Percentiles rank a stretch among this genome's conserved stretches.
These are phyloP conservation scores for Pinus taeda DNA, from an alignment of 75 land plant genomes.

Conservation along the genomic window DNA sequence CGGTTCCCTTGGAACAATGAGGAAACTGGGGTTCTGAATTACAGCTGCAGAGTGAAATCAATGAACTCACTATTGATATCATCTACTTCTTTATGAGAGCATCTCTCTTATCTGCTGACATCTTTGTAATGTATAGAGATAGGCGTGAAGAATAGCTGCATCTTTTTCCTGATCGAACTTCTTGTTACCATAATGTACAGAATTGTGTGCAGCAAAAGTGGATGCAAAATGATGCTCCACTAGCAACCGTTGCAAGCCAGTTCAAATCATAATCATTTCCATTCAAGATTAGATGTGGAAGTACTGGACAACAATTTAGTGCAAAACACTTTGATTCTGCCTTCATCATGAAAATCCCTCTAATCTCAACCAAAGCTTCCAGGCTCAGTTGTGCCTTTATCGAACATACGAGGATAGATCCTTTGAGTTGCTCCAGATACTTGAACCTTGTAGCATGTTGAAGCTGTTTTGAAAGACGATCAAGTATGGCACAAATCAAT, in stretches of 20 bases:
- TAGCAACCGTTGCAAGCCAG: conserved; percentile 71
- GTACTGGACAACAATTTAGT: conserved; percentile 61
- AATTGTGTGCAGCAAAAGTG: conserved; percentile 70
- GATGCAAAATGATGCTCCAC: conserved; percentile 68
- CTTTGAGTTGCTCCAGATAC: not conserved
- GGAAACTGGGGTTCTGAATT: conserved; percentile 57
- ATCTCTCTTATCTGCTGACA: conserved; percentile 84
- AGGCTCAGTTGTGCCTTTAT: too few relatives aligned
- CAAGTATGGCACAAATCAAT: conserved; percentile 46
- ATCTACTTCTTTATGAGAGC: conserved; percentile 72
- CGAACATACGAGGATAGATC: too few relatives aligned
- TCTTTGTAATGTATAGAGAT: conserved; percentile 55
- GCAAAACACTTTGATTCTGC: conserved; percentile 58
- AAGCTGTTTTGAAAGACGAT: conserved; percentile 62
- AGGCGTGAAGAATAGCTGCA: conserved; percentile 44
- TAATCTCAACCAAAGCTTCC: conserved; percentile 32
- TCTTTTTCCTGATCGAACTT: conserved; percentile 49
- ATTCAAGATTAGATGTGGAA: conserved; percentile 64
- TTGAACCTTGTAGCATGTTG: conserved; percentile 57
- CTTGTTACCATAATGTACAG: conserved; percentile 58
- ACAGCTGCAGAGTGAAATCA: conserved; percentile 56
- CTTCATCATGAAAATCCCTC: conserved; percentile 49
- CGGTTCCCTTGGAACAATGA: conserved; percentile 42
- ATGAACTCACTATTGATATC: conserved; percentile 74
- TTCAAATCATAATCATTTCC: conserved; percentile 45